Percentiles rank a stretch among this genome's conserved stretches.
These are phyloP conservation scores for Alternaria brassicicola DNA, from an alignment of 2,329 filamentous ascomycete genomes.

Conservation along the genomic window DNA sequence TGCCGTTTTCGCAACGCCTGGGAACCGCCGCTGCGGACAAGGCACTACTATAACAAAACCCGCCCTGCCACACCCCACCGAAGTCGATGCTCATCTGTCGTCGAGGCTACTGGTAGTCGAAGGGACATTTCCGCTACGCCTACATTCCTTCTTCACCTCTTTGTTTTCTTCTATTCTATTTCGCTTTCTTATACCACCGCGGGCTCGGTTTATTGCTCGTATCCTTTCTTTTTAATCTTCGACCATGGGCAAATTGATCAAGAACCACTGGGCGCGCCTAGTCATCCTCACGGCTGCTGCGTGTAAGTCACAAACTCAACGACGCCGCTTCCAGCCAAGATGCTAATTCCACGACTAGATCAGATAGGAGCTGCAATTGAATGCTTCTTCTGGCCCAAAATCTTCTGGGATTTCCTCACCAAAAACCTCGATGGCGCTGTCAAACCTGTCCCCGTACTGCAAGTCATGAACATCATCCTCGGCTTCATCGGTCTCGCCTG, in stretches of 20 bases:
- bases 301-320: conserved; percentile 60
- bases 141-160: conserved; percentile 8
- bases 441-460: conserved; percentile 84
- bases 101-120: conserved; percentile 49
- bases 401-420: conserved; percentile 97
- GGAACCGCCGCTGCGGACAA: conserved; percentile 18
- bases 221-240: conserved; percentile 37
- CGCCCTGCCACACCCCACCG: conserved; percentile 24
- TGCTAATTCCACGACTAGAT: conserved; percentile 59
- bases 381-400: conserved; percentile 97
- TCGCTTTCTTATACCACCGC: conserved; percentile 30
- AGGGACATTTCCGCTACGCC: conserved; percentile 19
- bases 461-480: conserved; percentile 86
- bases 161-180: conserved; percentile 11
- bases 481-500: conserved; percentile 79
- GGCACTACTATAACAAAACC: conserved; percentile 46
- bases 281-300: conserved; percentile 84
- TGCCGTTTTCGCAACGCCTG: conserved; percentile 21
- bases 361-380: conserved; percentile 84
- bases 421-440: conserved; percentile 86
- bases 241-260: conserved; percentile 94
- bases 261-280: conserved; percentile 98
- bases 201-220: conserved; percentile 38
- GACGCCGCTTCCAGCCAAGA: not conserved
- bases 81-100: conserved; percentile 39